A percentile compares a stretch with the other conserved stretches of the same genome.
These are phyloP conservation scores for Crepidotus variabilis DNA, from an alignment of 768 basidiomycete species.

Conservation along the genomic window DNA sequence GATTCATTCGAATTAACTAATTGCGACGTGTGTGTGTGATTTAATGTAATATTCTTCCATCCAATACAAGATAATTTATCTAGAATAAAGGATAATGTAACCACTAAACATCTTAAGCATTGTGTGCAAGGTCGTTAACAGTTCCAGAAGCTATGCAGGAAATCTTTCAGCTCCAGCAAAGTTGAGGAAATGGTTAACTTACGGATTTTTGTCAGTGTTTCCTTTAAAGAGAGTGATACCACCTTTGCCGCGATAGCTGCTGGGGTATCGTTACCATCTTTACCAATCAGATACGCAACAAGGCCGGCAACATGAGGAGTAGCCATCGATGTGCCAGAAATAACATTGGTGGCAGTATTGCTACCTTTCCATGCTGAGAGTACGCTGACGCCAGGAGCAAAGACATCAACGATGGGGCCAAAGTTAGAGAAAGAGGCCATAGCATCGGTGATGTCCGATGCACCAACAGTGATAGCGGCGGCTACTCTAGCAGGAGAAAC, in stretches of 20 bases:
- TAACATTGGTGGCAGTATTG: slow-evolving; percentile 18
- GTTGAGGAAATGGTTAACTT: slow-evolving; percentile 13
- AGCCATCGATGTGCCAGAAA: slow-evolving; percentile 28
- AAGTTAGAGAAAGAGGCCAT: slow-evolving; percentile 30
- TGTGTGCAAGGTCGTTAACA: slow-evolving; percentile 2
- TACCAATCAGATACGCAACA: slow-evolving; percentile 28
- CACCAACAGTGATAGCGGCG: slow-evolving; percentile 31
- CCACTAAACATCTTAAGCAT: neutral
- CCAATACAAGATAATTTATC: neutral
- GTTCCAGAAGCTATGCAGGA: neutral
- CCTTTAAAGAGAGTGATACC: slow-evolving; percentile 23
- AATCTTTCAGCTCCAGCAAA: neutral
- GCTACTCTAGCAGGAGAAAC: slow-evolving; percentile 28
- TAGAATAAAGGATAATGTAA: neutral
- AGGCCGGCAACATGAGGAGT: slow-evolving; percentile 35
- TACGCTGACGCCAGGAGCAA: slow-evolving; percentile 30
- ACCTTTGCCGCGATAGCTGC: slow-evolving; percentile 23
- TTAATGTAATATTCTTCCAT: neutral
- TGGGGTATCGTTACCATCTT: slow-evolving; percentile 26
- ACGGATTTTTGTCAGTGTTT: slow-evolving; percentile 27
- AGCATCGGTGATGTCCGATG: slow-evolving; percentile 25
- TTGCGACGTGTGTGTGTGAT: too few species aligned
- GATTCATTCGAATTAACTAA: too few species aligned
- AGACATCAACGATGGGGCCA: slow-evolving; percentile 30
- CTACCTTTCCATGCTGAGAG: slow-evolving; percentile 23